Evolutionary conservation across 2,329 filamentous ascomycete genomes (phyloP).

Genomic region (Diaporthe longicolla): DNA sequence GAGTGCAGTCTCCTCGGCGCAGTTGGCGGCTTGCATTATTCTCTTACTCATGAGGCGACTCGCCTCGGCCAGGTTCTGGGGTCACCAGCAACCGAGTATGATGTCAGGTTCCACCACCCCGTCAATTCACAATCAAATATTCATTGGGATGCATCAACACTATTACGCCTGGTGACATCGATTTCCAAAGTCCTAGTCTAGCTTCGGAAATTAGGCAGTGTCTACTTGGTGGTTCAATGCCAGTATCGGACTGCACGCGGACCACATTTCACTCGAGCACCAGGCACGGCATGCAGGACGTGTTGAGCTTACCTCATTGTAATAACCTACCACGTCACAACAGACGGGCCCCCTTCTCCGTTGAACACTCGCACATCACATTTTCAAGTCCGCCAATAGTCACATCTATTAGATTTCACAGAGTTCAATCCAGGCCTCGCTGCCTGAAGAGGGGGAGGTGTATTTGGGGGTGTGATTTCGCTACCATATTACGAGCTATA

Average conservation of each 20-base stretch:
- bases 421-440: background rate
- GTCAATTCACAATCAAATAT: slow-evolving; percentile 34
- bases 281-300: background rate
- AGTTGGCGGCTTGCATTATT: slow-evolving; percentile 13
- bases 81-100: slow-evolving; percentile 9
- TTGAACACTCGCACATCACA: background rate
- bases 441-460: background rate
- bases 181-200: background rate
- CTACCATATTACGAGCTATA: slow-evolving; percentile 41
- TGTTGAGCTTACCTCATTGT: background rate
- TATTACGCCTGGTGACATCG: background rate
- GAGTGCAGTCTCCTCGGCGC: slow-evolving; percentile 7
- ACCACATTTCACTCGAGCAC: background rate
- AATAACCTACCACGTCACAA: background rate
- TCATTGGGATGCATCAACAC: slow-evolving; percentile 23
- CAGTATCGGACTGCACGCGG: background rate
- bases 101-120: slow-evolving; percentile 35
- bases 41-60: slow-evolving; percentile 25
- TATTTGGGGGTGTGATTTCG: slow-evolving; percentile 40
- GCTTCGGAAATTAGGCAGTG: background rate
- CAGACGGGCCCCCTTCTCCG: background rate
- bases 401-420: slow-evolving; percentile 1
- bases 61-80: slow-evolving; percentile 27
- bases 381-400: slow-evolving; percentile 12
- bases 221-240: background rate